Evolutionary conservation across 352 stramenopile species (phyloP), one percentile per base, ranked within the genome.

Genomic region (Thalassiosira exigua): DNA sequence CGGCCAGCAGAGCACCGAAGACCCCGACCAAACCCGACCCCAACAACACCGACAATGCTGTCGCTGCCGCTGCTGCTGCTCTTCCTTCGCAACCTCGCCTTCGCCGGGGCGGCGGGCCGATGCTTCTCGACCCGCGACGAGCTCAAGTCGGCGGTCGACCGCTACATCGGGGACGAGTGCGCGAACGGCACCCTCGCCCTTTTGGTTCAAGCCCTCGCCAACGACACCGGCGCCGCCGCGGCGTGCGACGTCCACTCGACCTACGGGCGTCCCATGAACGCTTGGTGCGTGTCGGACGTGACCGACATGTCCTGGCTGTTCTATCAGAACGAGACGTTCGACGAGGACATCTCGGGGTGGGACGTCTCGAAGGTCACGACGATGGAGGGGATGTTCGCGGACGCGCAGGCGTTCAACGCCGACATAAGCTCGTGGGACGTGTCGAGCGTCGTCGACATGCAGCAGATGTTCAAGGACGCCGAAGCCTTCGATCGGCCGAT

Each of bases 311-410:
- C 14, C n/a, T 5, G 27, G 4, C 27, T 66, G 56, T 66, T 66
- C n/a, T 17, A 66, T 22, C 14, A 19, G n/a, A 5, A 27, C 2
- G 29, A 66, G 14, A 66, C 3, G 21, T 66, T 66, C 26, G 19
- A 66, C 27, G 33, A 53, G 17, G 56, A 66, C n/a, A 22, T 66
- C 7, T 66, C 56, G 14, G 17, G 29, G 4, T 80, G 71, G 71
- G 54, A 80, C 27, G 69, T 56, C 4, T 75, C 62, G 1, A 32
- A 21, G 5, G 58, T 56, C 33, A 72, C 32, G 14, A 58, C 30
- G 21, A 65, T 78, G 58, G 21, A 9, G 11, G 7, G 24, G 12
- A 79, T 79, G 60, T 79, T 79, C 51, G 2, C 72, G 27, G 19
- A 42, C 21, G 70, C 70, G 5, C 12, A 3, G 2, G 36, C 21